Conservation (phyloP, 139 green algal genomes). For the Closterium sp. region DNA sequence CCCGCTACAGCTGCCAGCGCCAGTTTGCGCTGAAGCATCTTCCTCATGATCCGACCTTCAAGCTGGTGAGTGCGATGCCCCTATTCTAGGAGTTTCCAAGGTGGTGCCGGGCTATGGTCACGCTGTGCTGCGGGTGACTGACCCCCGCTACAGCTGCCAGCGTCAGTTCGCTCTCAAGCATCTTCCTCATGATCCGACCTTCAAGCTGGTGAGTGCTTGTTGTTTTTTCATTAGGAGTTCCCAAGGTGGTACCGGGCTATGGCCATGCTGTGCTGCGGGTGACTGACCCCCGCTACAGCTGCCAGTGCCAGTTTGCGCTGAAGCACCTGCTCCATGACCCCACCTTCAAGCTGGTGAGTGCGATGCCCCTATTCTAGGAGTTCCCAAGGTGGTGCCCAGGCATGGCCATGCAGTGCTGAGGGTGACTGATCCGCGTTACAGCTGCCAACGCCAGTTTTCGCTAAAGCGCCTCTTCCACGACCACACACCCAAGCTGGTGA, state of each 20-base stretch:
- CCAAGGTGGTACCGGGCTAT: slow-evolving; percentile 82
- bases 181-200: slow-evolving; percentile 88
- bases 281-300: slow-evolving; percentile 93
- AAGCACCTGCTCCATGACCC: slow-evolving; percentile 91
- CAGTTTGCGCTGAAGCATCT: slow-evolving; percentile 93
- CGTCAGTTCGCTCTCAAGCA: slow-evolving; percentile 90
- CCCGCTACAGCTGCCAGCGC: slow-evolving; percentile 87
- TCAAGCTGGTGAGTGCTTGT: slow-evolving; percentile 67
- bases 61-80: slow-evolving; percentile 69
- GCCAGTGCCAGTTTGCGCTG: slow-evolving; percentile 87
- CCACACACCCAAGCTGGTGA: slow-evolving; percentile 87
- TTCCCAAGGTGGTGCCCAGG: slow-evolving; percentile 68
- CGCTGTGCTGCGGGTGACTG: slow-evolving; percentile 92
- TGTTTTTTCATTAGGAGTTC: too few species aligned
- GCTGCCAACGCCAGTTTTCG: slow-evolving; percentile 86
- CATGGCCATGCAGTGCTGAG: slow-evolving; percentile 97
- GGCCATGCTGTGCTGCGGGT: slow-evolving; percentile 95
- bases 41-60: slow-evolving; percentile 90
- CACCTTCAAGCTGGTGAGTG: slow-evolving; percentile 85
- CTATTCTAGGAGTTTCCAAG: not conserved
- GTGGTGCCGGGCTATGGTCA: slow-evolving; percentile 96
- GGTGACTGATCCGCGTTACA: slow-evolving; percentile 96
- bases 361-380: not conserved
- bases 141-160: slow-evolving; percentile 74
- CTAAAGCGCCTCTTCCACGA: slow-evolving; percentile 90